These are phyloP conservation scores for Amylocystis lapponica DNA, from an alignment of 768 basidiomycete genomes.

Conservation along the genomic window DNA sequence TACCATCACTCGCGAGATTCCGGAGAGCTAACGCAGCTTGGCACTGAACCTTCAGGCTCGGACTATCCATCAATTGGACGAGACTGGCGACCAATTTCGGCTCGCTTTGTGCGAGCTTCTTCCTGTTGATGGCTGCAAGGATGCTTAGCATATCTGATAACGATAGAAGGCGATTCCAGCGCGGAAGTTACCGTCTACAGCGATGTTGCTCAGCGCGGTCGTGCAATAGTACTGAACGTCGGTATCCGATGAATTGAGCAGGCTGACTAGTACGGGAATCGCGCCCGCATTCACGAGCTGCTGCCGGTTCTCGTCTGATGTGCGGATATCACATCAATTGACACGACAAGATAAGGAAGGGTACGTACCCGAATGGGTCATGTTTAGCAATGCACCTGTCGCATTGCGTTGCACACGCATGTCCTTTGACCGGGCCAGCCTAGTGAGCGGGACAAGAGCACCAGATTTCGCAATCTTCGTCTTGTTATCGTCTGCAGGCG, in stretches of 20 bases:
- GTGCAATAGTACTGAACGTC: constrained; percentile 99
- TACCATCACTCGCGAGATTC: constrained; percentile 96
- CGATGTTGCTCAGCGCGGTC: constrained; percentile 96
- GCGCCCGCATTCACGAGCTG: constrained; percentile 98
- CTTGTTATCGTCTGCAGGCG: constrained; percentile 91
- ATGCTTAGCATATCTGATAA: background rate
- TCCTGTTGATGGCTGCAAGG: constrained; percentile 69
- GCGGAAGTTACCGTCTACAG: constrained; percentile 73
- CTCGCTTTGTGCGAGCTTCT: constrained; percentile 90
- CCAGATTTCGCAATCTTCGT: constrained; percentile 99
- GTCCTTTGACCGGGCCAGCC: constrained; percentile 95
- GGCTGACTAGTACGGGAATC: constrained; percentile 91
- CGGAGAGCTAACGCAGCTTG: constrained; percentile 94
- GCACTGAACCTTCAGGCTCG: constrained; percentile 97
- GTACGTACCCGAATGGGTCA: constrained; percentile 92
- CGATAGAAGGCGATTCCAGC: too few species aligned
- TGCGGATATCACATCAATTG: too few species aligned
- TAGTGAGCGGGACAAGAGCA: constrained; percentile 93
- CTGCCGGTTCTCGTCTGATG: constrained; percentile 91
- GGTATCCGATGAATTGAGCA: constrained; percentile 95
- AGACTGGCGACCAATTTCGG: constrained; percentile 92
- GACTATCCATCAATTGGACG: constrained; percentile 93
- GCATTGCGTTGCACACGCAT: constrained; percentile 99
- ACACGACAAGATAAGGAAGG: constrained; percentile 5
- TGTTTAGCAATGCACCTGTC: constrained; percentile 94